phyloP scores from a whole-genome alignment of 2,329 filamentous ascomycete genomes.

The Sarocladium strictum region DNA sequence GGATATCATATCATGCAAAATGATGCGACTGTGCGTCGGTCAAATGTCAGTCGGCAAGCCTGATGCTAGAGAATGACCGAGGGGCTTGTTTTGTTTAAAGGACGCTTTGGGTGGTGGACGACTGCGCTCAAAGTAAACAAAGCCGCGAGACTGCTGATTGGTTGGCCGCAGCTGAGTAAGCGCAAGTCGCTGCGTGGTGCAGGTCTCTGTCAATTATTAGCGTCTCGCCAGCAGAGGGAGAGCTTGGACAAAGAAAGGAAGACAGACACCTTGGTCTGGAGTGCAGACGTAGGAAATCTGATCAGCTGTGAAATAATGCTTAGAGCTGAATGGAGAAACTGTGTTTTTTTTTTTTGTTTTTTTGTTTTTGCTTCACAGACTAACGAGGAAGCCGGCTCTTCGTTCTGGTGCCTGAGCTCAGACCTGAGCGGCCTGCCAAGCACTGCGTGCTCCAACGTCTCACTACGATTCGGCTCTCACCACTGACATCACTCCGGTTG shows the following conservation, averaged over 20 bases:
- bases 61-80: not conserved
- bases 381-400: not conserved
- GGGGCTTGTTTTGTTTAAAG: conserved; percentile 6
- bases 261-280: no score
- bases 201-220: no score
- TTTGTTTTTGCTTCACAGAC: no score
- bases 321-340: no score
- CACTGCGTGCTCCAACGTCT: not conserved
- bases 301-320: no score
- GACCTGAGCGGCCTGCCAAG: not conserved
- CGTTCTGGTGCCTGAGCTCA: not conserved
- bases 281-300: no score
- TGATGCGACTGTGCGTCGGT: not conserved
- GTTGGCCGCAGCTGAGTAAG: not conserved
- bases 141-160: not conserved
- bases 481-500: not conserved
- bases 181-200: not conserved
- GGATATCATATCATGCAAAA: conserved; percentile 16
- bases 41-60: not conserved
- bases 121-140: conserved; percentile 6
- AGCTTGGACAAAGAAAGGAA: no score
- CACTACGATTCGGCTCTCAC: not conserved
- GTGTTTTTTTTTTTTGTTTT: no score
- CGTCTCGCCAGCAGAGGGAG: no score
- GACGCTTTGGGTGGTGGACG: not conserved